phyloP scores from a whole-genome alignment of 371 early-diverging fungal species.

The Spraguea lophii region DNA sequence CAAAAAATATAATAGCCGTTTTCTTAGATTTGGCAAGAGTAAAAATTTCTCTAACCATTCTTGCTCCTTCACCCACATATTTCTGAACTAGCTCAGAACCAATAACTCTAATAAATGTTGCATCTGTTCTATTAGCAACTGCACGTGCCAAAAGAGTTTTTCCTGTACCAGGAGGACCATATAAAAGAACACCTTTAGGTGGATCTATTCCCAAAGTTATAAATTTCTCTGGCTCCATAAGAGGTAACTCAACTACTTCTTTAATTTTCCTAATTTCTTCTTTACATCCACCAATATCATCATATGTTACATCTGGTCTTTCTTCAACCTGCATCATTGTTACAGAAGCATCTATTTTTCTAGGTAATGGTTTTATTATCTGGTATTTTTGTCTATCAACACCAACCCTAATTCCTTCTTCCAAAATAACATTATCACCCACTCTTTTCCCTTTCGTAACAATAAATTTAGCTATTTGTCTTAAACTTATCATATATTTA shows the following conservation, averaged over 20 bases:
- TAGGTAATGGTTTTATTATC: slow-evolving; percentile 92
- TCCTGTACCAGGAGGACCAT: slow-evolving; percentile 96
- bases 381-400: slow-evolving; percentile 96
- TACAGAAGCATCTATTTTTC: slow-evolving; percentile 94
- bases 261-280: slow-evolving; percentile 97
- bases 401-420: slow-evolving; percentile 97
- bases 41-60: slow-evolving; percentile 97
- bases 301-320: slow-evolving; percentile 94
- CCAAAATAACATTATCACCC: slow-evolving; percentile 83
- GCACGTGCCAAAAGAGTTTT: slow-evolving; percentile 98
- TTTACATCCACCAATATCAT: slow-evolving; percentile 95
- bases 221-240: slow-evolving; percentile 67
- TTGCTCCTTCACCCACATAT: slow-evolving; percentile 94
- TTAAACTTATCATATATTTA: slow-evolving; percentile 90
- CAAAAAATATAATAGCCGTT: slow-evolving; percentile 99
- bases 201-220: slow-evolving; percentile 79
- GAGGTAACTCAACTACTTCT: slow-evolving; percentile 95
- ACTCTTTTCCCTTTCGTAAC: slow-evolving; percentile 82
- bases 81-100: slow-evolving; percentile 98
- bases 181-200: slow-evolving; percentile 89
- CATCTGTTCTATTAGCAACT: slow-evolving; percentile 94
- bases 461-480: slow-evolving; percentile 97
- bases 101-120: slow-evolving; percentile 96
- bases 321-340: slow-evolving; percentile 99
- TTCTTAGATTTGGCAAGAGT: slow-evolving; percentile 93